Base-by-base conservation (phyloP, 1,139 yeast genomes). In the Candida dubliniensis region DNA sequence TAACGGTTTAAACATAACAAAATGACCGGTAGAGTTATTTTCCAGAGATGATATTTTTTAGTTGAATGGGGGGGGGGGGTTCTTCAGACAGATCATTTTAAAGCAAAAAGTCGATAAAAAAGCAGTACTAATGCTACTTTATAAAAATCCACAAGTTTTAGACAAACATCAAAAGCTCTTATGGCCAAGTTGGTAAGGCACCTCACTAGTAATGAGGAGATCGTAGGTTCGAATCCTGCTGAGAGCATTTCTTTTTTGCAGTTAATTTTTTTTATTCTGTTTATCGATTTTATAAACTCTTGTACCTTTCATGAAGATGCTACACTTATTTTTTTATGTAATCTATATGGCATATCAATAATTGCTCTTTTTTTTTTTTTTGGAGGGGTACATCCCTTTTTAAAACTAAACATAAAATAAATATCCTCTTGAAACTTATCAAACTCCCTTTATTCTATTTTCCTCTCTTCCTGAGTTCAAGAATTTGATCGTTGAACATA, bases 101-200 rank as follows among this genome's bases (percentile, higher is more conserved):
- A 18, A 18, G 5, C 3, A 3, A 18, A 5, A 18, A 18, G 23
- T 18, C 5, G 23, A 18, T 18, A 18, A 5, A n/a, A n/a, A n/a
- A n/a, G n/a, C n/a, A n/a, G n/a, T n/a, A n/a, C n/a, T n/a, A n/a
- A n/a, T 10, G 7, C 30, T 10, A 10, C 30, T 27, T 10, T 4
- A n/a, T 10, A 10, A n/a, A 30, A 8, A 14, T 12, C 14, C 32
- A 30, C 12, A 27, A 27, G 3, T 4, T n/a, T 10, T 10, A 10
- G 7, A 27, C 12, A 3, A 34, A 10, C 30, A 27, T 10, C 11
- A 27, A 27, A 10, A 10, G 68, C 68, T 67, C 62, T 60, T 77
- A 78, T 80, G 85, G 84, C 88, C 88, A 82, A 83, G 88, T 81
- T 82, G 88, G 88, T 82, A 82, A 82, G 88, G 87, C 87, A 84